Percentiles rank a stretch among this genome's conserved stretches.
Conservation (phyloP, 1,284 basidiomycete species). For the Cutaneotrichosporon mucoides region DNA sequence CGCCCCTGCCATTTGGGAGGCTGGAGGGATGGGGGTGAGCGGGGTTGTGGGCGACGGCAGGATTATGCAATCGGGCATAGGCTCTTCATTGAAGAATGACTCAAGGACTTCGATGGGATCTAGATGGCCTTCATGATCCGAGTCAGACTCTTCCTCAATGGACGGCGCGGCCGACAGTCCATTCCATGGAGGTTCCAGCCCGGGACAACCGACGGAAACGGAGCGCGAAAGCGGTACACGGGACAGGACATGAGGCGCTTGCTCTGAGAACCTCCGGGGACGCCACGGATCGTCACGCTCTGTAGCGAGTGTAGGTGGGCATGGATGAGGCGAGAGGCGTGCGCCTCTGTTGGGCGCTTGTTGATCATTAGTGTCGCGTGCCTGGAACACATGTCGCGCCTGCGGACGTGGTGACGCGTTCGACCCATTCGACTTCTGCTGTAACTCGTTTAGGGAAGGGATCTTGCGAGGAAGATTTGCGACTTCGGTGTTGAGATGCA, state of each 20-base stretch:
- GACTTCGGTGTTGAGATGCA: neutral
- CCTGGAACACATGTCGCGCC: neutral
- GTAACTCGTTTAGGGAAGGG: neutral
- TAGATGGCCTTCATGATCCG: slow-evolving; percentile 6
- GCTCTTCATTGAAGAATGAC: slow-evolving; percentile 11
- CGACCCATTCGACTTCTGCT: neutral
- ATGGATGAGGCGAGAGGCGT: neutral
- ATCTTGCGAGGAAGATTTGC: slow-evolving; percentile 1
- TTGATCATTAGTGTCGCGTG: neutral
- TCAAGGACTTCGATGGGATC: slow-evolving; percentile 15
- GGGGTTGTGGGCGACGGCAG: neutral
- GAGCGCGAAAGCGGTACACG: neutral
- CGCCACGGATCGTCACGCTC: neutral
- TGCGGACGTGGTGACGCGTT: neutral
- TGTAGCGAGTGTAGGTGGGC: neutral
- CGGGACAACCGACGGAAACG: neutral
- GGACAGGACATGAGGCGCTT: neutral
- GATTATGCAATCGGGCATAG: slow-evolving; percentile 4
- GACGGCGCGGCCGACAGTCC: neutral
- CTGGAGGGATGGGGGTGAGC: neutral
- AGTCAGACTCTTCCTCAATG: slow-evolving; percentile 4
- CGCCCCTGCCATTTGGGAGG: no score
- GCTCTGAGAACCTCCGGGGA: neutral
- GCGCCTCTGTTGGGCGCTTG: no score
- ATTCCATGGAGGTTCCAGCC: neutral